phyloP scores from a whole-genome alignment of 257 asterid genomes.

The Marsdenia floribunda region DNA sequence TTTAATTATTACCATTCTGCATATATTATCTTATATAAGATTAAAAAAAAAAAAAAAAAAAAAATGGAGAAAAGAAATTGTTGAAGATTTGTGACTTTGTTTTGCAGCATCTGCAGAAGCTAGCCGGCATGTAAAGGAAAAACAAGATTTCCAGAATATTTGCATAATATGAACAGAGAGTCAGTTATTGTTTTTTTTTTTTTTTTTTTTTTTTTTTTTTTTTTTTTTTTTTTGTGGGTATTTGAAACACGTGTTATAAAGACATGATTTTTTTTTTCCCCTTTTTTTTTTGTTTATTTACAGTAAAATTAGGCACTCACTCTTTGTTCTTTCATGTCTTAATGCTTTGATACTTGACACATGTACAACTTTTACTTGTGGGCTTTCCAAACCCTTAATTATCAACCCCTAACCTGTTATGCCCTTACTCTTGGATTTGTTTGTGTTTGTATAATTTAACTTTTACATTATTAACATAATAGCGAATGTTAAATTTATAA shows the following conservation, averaged over 20 bases:
- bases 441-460: no score
- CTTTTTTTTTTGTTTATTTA: no score
- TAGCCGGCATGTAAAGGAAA: neutral
- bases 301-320: neutral
- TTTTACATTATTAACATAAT: no score
- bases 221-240: neutral
- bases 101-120: neutral
- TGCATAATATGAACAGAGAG: slow-evolving; percentile 1
- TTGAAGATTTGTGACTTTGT: slow-evolving; percentile 19
- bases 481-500: no score
- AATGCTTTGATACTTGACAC: neutral
- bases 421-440: no score
- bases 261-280: neutral
- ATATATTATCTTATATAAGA: no score
- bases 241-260: slow-evolving; percentile 21
- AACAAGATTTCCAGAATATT: neutral
- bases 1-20: no score
- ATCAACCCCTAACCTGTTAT: no score
- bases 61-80: slow-evolving; percentile 14
- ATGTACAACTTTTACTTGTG: neutral
- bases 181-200: slow-evolving; percentile 12
- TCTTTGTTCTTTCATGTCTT: neutral
- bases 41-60: no score
- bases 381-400: no score
- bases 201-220: no score